Base-by-base conservation (phyloP, 1,284 basidiomycete genomes). In the Cryptococcus depauperatus region DNA sequence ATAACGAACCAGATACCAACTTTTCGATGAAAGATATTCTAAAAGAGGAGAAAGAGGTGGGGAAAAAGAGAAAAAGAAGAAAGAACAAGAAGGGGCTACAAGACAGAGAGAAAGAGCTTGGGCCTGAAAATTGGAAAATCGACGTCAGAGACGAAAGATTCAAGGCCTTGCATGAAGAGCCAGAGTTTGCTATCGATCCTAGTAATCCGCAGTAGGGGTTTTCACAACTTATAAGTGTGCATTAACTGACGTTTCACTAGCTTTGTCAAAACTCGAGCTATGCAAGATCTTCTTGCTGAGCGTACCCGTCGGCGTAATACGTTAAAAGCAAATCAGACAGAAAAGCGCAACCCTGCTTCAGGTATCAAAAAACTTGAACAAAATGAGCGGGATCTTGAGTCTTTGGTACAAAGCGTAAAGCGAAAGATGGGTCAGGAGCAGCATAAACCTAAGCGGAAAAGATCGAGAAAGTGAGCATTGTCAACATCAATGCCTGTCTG, bases 121-220 rank as follows among this genome's bases (percentile, higher is more conserved):
- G 72, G 35, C 58, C 70, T n/a, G 68, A 69, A 27, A 66, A 60
- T 47, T 97, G 97, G 71, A 71, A 76, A 40, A 81, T 98, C 57
- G 77, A 99, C 63, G 80, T 89, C 46, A 79, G 80, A 57, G 95
- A 99, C 62, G 79, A 84, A 4, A 82, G 95, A 23, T 98, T 98
- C 76, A 79, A 79, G 55, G 83, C 79, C 9, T 63, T 97, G 38
- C 84, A 91, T 64, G 86, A 96, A 55, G 86, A 98, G 62, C 82
- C 90, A 59, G 79, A 82, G 35, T 98, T 88, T 61, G 92, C 93
- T 0, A 89, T 99, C 57, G 95, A 98, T 68, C 93, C 95, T 18
- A 88, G 82, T 39, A 88, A 97, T 72, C 89, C 93, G 64, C 85
- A 82, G 90, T 92, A 61, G 56, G 87, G 76, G 3, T 39, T 45